Base-by-base conservation (phyloP, 1,284 basidiomycete species). In the Crepidotus sp. region DNA sequence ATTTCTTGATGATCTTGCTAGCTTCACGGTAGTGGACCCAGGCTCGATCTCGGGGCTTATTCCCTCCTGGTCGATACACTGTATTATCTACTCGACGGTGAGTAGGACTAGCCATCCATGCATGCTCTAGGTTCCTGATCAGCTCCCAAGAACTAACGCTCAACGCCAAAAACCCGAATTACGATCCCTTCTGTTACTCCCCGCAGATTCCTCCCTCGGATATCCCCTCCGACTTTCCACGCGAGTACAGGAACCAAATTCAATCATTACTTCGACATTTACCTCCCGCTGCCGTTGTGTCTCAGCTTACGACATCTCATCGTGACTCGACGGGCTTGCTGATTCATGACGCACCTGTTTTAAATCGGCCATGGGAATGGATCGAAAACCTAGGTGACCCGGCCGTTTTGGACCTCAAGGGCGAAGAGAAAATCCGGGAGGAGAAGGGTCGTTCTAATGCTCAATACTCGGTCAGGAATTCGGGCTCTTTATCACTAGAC, bases 311-410 rank as follows among this genome's bases (percentile, higher is more conserved):
- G 3, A 73, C 74, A 38, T 73, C 73, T 3, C 68, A 76, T 42
- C 69, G 70, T 21, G 77, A 81, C 51, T 50, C 71, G 3, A 62
- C 65, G 6, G 79, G 76, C 1, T 64, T 69, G 5, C 48, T 75
- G 4, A 58, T 76, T 5, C 63, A 68, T 45, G 70, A 72, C 15
- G 57, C 63, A 9, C 68, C 74, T 0, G 81, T 87, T 14, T 67
- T 75, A 46, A 82, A 85, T 57, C 71, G 78, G 32, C 83, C 86
- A 10, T 89, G 85, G 85, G 86, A 89, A 59, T 89, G 85, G 86
- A 74, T 79, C 6, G 86, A 88, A 58, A 76, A 81, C 57, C 58
- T 88, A 1, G 83, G 83, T 3, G 83, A 86, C 48, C 67, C 71
- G 2, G 55, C 64, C 3, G 47, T 55, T 9, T 49, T 61, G 11